Base-by-base conservation (phyloP, 331 rosid genomes). In the Cydonia oblonga region DNA sequence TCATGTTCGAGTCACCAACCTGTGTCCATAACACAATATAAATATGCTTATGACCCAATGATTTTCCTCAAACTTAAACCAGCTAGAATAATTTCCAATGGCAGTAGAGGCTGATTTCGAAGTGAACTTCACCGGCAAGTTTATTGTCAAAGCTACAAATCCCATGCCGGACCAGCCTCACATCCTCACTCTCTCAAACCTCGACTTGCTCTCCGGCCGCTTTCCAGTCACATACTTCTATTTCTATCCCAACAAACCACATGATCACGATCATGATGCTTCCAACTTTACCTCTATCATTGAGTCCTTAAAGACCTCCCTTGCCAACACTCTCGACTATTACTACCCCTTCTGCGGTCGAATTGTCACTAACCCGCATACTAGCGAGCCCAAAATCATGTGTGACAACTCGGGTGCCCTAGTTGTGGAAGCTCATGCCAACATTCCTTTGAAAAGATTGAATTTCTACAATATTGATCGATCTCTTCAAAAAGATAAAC, bases 171-270 rank as follows among this genome's bases (percentile, higher is more conserved):
- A 80, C 14, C 30, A 58, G 59, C 82, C 86, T 38, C 74, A 56
- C 38, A 64, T 85, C 60, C 67, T 84, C 64, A 64, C 78, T 40
- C 96, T 91, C 46, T 87, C 97, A 57, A 91, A 90, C 72, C 91
- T 93, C 74, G 97, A 90, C 75, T 81, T 90, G 12, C 98, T 90
- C 79, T 93, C 93, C 4, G 97, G 97, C 49, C 97, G 96, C 58
- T 93, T 88, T 79, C 98, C 97, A 2, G 83, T 93, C 29, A 86
- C 96, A 5, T 92, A 93, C 78, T 77, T 93, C 52, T 90, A 93
- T 77, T 90, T 93, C 85, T 93, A 84, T 76, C 29, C 28, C n/a
- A 86, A 66, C 25, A 83, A 89, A 71, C 56, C 56, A 22, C 23
- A 53, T 19, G 64, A 42, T 5, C 4, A n/a, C 67, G 35, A 19